Evolutionary conservation across 169 alveolate species (phyloP), one percentile per base, ranked within the genome.

Genomic region (Eimeria acervulina): DNA sequence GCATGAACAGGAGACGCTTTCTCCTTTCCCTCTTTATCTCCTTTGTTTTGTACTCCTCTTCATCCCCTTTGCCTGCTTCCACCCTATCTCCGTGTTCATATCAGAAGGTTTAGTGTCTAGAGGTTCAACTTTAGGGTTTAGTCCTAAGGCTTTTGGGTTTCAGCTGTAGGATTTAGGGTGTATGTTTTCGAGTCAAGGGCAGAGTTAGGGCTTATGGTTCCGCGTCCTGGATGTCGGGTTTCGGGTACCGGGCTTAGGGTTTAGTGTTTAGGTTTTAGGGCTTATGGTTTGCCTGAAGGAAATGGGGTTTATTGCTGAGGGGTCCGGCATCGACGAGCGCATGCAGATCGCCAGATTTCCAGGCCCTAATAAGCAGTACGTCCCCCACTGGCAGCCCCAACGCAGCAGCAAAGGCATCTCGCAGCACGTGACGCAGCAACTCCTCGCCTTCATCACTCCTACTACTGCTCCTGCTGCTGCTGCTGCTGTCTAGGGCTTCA

Each of bases 311-410:
- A 91, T 92, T 92, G 68, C 91, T 63, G 42, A 94, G 94, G 76
- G 94, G 89, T 13, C 96, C 96, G 23, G 96, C 88, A 33, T 94
- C 96, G 5, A 94, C 47, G 12, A 94, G 47, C 8, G 94, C 94
- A 12, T 63, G 52, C 44, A 94, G 90, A 17, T 95, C 95, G 51
- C 74, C 55, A 31, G 95, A 95, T 44, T 87, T 44, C 96, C 96
- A 95, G 38, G 74, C 38, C 10, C 96, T 70, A 33, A 88, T 52
- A 15, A 85, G 95, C 51, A 89, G 74, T 15, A 95, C 93, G 44
- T 95, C 96, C 28, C 87, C 96, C 2, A 59, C 83, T 12, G 96
- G 96, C 19, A 95, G 36, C 15, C 91, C 92, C 28, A 89, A 36
- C 7, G 85, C 78, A 26, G 78, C 83, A 13, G 96, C 78, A 13